Conservation (phyloP, 345 rosid species). For the Ceriops tagal region DNA sequence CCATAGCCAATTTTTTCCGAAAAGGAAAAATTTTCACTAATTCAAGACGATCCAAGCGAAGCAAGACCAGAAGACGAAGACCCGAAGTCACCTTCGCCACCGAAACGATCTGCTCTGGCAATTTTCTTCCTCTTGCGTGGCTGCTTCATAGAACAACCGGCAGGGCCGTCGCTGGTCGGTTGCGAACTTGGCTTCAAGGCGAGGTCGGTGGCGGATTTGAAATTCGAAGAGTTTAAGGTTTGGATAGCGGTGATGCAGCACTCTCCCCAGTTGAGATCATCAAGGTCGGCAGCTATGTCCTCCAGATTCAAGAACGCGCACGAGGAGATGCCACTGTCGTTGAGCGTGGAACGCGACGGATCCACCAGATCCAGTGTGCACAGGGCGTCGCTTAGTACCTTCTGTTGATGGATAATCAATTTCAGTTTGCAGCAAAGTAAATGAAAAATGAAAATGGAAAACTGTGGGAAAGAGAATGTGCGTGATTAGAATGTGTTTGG, state of each 20-base stretch:
- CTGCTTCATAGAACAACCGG: no score
- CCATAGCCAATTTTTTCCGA: no score
- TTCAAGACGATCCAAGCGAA: no score
- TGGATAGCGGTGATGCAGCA: slow-evolving; percentile 45
- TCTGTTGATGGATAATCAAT: slow-evolving; percentile 17
- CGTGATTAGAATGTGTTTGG: slow-evolving; percentile 7
- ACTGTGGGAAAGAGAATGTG: background rate
- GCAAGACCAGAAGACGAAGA: no score
- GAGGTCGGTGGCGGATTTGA: no score
- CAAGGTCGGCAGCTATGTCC: slow-evolving; percentile 33
- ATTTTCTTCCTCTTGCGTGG: no score
- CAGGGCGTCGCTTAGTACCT: slow-evolving; percentile 33
- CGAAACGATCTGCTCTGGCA: no score
- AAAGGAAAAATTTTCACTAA: no score
- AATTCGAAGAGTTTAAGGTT: slow-evolving; percentile 12
- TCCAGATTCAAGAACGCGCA: slow-evolving; percentile 18
- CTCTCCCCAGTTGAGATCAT: slow-evolving; percentile 46
- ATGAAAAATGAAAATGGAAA: background rate
- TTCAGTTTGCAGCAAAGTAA: background rate
- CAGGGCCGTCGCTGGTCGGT: no score
- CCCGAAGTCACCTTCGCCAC: no score
- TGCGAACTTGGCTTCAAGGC: no score
- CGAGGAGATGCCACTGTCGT: slow-evolving; percentile 25
- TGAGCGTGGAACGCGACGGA: slow-evolving; percentile 54
- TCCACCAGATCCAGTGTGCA: slow-evolving; percentile 34